Conservation (phyloP, 2,329 filamentous ascomycete genomes). For the Ophiostoma australiae region DNA sequence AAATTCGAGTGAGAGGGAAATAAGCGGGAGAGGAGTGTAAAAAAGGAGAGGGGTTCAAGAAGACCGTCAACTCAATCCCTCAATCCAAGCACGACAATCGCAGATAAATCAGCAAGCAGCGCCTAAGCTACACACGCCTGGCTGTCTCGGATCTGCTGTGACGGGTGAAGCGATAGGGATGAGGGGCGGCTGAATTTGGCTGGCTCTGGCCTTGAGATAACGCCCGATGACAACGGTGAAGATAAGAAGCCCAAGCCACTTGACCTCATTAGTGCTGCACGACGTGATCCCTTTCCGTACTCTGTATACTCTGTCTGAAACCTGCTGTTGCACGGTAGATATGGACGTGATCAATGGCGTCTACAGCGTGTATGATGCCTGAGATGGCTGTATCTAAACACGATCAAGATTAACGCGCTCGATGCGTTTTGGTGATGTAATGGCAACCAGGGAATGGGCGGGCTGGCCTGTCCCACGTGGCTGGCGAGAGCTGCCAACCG, state of each 20-base stretch:
- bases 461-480: background rate
- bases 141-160: background rate
- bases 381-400: background rate
- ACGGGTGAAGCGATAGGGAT: background rate
- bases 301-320: background rate
- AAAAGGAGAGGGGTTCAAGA: background rate
- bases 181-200: constrained; percentile 10
- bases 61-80: background rate
- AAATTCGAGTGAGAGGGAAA: background rate
- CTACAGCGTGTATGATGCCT: background rate
- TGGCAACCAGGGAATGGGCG: constrained; percentile 2
- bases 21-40: constrained; percentile 7
- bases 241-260: constrained; percentile 11
- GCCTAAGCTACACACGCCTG: constrained; percentile 6
- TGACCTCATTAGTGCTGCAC: constrained; percentile 10
- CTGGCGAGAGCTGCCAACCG: background rate
- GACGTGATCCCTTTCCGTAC: background rate
- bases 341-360: background rate
- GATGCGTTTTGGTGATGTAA: constrained; percentile 1
- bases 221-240: constrained; percentile 3
- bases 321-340: background rate
- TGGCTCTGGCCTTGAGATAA: constrained; percentile 14
- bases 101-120: background rate
- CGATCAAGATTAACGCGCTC: background rate
- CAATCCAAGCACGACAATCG: background rate